Evolutionary conservation across 106 monocot genomes (phyloP), one percentile per base, ranked within the genome.

Genomic region (Narthecium ossifragum): DNA sequence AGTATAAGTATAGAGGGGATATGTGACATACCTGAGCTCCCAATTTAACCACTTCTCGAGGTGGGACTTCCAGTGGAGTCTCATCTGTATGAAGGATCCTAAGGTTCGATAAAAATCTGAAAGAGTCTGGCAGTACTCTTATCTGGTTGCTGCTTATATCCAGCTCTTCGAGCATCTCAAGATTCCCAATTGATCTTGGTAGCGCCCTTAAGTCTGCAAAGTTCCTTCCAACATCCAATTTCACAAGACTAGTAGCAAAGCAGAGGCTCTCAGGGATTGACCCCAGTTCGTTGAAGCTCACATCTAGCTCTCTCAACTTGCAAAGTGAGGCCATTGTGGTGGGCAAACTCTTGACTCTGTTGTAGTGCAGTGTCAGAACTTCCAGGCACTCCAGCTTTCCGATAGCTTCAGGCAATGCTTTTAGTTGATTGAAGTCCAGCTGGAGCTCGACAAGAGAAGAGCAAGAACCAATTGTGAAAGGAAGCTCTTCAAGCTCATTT

Each of bases 111-210:
- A 94, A 64, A 28, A 72, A 61, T 29, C 75, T 71, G 64, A 94
- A 94, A 13, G 94, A 90, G 5, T 82, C 80, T 1, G 94, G 94
- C 33, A 94, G 39, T 50, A 73, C 53, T 38, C 75, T 75, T 46
- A 94, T 86, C 78, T 94, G 94, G 66, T 90, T 83, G 48, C 74
- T 86, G 75, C 86, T 90, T 69, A 94, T 90, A 67, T 94, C 80
- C 80, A 94, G 54, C 57, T 83, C 80, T 52, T 94, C 94, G 5
- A 94, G 77, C 83, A 80, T 86, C 78, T 94, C 94, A 14, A 94
- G 80, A 64, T 90, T 90, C 15, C 94, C 94, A 57, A 90, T 80
- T 6, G 94, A 90, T 48, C 73, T 75, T 1, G 94, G 94, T 6
- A 94, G 68, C 20, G 75, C 48, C 33, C 74, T 85, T 70, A 94